Conservation (phyloP, 2,329 filamentous ascomycete genomes). For the Nakataea oryzae region DNA sequence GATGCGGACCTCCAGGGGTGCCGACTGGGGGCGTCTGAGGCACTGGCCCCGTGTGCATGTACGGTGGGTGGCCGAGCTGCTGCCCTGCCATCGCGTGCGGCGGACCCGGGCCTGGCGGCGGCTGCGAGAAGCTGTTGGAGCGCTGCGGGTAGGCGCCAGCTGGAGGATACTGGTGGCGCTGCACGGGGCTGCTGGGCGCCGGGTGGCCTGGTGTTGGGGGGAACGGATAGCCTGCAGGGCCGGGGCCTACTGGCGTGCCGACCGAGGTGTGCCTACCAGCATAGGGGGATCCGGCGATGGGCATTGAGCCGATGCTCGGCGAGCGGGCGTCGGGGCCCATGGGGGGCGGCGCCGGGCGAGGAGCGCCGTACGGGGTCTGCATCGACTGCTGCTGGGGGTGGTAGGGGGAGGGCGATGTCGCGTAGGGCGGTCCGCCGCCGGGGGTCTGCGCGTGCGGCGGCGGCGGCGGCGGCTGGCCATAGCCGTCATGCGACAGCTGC, state of each 20-base stretch:
- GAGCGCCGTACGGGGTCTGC: constrained; percentile 22
- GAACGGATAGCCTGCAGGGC: constrained; percentile 38
- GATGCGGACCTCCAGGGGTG: constrained; percentile 26
- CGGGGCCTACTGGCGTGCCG: constrained; percentile 3
- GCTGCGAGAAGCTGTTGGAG: constrained; percentile 35
- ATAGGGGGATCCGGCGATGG: constrained; percentile 34
- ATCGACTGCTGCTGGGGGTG: constrained; percentile 14
- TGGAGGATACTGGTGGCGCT: constrained; percentile 39
- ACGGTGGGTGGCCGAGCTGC: constrained; percentile 20
- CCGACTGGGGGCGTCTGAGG: constrained; percentile 40
- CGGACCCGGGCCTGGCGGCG: constrained; percentile 2
- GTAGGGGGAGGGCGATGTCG: constrained; percentile 25
- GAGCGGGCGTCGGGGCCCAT: constrained; percentile 39
- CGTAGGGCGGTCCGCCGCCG: constrained; percentile 21
- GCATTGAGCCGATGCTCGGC: constrained; percentile 31
- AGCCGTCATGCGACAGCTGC: constrained; percentile 32
- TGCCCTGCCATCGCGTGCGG: constrained; percentile 18
- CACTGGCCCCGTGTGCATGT: constrained; percentile 26
- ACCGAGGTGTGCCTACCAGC: constrained; percentile 1
- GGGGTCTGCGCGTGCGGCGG: constrained; percentile 18
- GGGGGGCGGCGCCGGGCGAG: constrained; percentile 30
- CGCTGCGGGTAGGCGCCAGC: constrained; percentile 26
- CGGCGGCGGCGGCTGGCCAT: constrained; percentile 13
- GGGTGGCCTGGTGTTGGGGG: constrained; percentile 30
- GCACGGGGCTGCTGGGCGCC: constrained; percentile 36